phyloP scores from a whole-genome alignment of 257 asterid genomes.

The Capsicum rhomboideum region DNA sequence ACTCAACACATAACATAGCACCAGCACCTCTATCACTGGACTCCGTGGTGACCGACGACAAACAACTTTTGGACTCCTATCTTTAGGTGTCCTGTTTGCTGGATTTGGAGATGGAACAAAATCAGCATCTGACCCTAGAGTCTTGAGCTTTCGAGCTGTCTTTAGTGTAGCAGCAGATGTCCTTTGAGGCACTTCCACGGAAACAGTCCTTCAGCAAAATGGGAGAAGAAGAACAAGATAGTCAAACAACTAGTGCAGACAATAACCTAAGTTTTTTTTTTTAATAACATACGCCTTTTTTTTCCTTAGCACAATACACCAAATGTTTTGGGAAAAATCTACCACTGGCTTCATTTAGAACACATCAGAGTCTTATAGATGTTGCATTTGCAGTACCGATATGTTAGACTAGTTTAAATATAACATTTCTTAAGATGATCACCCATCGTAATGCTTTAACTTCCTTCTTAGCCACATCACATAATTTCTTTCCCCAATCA shows the following conservation, averaged over 20 bases:
- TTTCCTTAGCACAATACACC: neutral
- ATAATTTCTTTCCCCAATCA: neutral
- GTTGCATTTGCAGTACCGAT: neutral
- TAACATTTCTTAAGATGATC: neutral
- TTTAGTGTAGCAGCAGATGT: conserved; percentile 40
- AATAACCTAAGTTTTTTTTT: neutral
- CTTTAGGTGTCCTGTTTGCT: conserved; percentile 47
- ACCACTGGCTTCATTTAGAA: neutral
- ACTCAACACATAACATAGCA: neutral
- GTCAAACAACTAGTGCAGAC: neutral
- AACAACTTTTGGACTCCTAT: conserved; percentile 56
- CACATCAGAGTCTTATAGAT: neutral
- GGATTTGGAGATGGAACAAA: conserved; percentile 43
- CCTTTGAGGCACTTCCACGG: conserved; percentile 53
- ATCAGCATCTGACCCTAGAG: conserved; percentile 33
- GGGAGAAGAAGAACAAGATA: neutral
- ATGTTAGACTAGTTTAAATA: neutral
- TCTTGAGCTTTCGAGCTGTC: conserved; percentile 43
- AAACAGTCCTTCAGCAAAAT: conserved; percentile 30
- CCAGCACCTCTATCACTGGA: conserved; percentile 57
- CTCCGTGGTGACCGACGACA: conserved; percentile 60
- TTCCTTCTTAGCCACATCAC: neutral
- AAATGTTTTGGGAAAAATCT: neutral
- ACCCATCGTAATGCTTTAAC: neutral
- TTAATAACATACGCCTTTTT: neutral